phyloP scores from a whole-genome alignment of 2,329 filamentous ascomycete genomes.

The Waltergamsia citrina region DNA sequence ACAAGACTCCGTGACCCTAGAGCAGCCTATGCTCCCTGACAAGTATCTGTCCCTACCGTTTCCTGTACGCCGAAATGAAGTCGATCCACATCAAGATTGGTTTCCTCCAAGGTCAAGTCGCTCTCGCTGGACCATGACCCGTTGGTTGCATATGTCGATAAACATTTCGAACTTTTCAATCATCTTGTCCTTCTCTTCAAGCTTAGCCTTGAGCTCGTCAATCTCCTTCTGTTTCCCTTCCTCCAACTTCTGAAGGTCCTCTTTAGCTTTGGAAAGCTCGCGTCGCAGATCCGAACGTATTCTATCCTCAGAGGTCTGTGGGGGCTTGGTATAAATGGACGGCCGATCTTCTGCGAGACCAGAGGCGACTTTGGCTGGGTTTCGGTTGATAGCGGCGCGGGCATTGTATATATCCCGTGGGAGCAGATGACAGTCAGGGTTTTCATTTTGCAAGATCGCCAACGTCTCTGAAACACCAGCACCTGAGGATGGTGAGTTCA shows the following conservation, averaged over 20 bases:
- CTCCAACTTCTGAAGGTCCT: conserved; percentile 45
- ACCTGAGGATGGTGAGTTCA: conserved; percentile 34
- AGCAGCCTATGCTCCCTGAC: too few relatives aligned
- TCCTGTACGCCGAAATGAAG: too few relatives aligned
- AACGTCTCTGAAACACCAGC: conserved; percentile 57
- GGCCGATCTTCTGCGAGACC: conserved; percentile 49
- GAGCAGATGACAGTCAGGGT: conserved; percentile 53
- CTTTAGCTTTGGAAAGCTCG: conserved; percentile 48
- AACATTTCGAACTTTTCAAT: conserved; percentile 60
- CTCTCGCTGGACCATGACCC: conserved; percentile 54
- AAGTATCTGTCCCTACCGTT: too few relatives aligned
- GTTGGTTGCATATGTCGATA: conserved; percentile 59
- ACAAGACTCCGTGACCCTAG: too few relatives aligned
- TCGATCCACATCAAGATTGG: neutral
- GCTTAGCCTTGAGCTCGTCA: conserved; percentile 44
- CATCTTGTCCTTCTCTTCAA: conserved; percentile 54
- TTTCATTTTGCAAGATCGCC: conserved; percentile 53
- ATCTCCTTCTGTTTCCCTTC: conserved; percentile 49
- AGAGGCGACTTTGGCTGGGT: conserved; percentile 50
- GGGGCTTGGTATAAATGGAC: conserved; percentile 58
- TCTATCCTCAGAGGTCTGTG: conserved; percentile 52
- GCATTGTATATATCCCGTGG: conserved; percentile 61
- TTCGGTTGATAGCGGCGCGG: conserved; percentile 55
- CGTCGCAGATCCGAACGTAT: conserved; percentile 52
- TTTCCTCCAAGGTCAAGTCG: conserved; percentile 23